Conservation (phyloP, 768 basidiomycete species). For the Lepiota venenata region DNA sequence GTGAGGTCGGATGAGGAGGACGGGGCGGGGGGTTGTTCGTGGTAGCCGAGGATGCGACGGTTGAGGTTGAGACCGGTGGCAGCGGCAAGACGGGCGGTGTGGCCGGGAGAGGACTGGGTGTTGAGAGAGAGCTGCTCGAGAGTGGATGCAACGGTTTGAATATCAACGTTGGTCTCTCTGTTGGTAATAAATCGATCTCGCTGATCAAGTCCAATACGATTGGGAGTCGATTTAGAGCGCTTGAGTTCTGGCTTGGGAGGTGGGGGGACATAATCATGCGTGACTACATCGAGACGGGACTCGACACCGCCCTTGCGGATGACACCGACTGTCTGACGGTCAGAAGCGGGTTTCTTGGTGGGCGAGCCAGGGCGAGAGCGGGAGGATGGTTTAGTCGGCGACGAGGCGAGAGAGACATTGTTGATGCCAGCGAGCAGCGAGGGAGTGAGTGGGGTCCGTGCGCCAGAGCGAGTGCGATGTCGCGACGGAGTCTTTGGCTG, state of each 20-base stretch:
- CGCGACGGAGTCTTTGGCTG: constrained; percentile 49
- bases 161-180: constrained; percentile 35
- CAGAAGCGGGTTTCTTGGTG: constrained; percentile 7
- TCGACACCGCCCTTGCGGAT: constrained; percentile 78
- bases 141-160: constrained; percentile 50
- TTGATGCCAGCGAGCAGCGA: constrained; percentile 39
- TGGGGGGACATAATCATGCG: constrained; percentile 68
- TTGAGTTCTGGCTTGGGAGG: constrained; percentile 59
- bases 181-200: constrained; percentile 75
- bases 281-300: constrained; percentile 73
- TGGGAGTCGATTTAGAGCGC: constrained; percentile 71
- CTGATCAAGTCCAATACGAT: constrained; percentile 42
- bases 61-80: constrained; percentile 76
- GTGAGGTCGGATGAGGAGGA: constrained; percentile 71
- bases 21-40: constrained; percentile 79
- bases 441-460: constrained; percentile 48
- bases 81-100: constrained; percentile 73
- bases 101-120: constrained; percentile 64
- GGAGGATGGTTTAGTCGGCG: too few relatives aligned
- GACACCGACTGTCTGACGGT: constrained; percentile 40
- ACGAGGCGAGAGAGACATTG: constrained; percentile 38
- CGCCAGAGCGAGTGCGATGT: constrained; percentile 44
- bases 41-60: constrained; percentile 83
- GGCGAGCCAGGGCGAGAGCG: constrained; percentile 25
- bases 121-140: constrained; percentile 63